Conservation (phyloP, 2,329 filamentous ascomycete species). For the Fusarium austroafricanum region DNA sequence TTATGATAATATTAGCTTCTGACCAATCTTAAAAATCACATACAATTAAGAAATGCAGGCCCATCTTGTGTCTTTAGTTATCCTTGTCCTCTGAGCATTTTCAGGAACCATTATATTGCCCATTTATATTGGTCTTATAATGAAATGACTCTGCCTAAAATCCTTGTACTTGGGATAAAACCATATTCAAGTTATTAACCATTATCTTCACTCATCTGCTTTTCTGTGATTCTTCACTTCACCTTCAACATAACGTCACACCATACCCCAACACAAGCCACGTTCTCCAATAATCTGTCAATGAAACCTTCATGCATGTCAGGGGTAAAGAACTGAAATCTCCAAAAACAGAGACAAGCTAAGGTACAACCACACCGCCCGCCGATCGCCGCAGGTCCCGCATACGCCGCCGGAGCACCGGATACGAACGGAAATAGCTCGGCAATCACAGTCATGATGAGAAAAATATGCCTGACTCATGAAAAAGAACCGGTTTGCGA, state of each 20-base stretch:
- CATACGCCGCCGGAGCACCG: conserved; percentile 35
- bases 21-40: too few species aligned
- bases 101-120: too few species aligned
- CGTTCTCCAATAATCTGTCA: conserved; percentile 18
- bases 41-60: not conserved
- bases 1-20: too few species aligned
- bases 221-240: not conserved
- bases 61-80: not conserved
- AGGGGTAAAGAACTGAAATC: conserved; percentile 22
- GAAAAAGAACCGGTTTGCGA: conserved; percentile 14
- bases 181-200: too few species aligned
- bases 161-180: not conserved
- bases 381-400: conserved; percentile 35
- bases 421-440: conserved; percentile 42
- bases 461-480: not conserved
- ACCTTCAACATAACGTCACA: not conserved
- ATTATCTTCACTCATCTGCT: too few species aligned
- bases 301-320: not conserved
- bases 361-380: conserved; percentile 2
- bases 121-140: not conserved
- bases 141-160: not conserved
- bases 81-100: too few species aligned
- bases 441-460: conserved; percentile 23
- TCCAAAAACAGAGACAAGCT: conserved; percentile 7
- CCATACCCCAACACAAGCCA: conserved; percentile 17